Evolutionary conservation across 768 basidiomycete species (phyloP), one percentile per base, ranked within the genome.

Genomic region (Russula virescens): DNA sequence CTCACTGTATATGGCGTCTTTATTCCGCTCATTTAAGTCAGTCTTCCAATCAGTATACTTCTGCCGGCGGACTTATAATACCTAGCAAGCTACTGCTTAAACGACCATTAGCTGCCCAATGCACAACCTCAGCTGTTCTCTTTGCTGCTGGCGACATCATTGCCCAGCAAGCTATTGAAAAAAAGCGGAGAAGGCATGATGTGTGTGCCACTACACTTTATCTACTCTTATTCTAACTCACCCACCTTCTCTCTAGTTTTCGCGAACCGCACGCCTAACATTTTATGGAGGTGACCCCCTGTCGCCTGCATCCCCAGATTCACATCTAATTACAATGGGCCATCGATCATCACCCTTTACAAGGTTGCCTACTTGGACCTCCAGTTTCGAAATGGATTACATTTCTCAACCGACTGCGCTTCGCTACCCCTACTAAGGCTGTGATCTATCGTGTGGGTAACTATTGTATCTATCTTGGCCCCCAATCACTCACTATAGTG

Each of bases 81-180:
- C 34, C 28, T 71, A 89, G 88, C 71, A 75, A 83, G 1, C 74
- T 80, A 21, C 79, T 90, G 23, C 73, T 86, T 55, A 81, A 84
- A 13, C 78, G 82, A 14, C 88, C 89, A 0, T 76, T 88, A 75
- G 58, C 83, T 19, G 75, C 83, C 2, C 87, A 89, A 66, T 88
- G 84, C 60, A 73, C 75, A 0, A 88, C 88, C 0, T 87, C 86
- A 0, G 82, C 80, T 1, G 68, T 87, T 55, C 75, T 92, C 10
- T 92, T 91, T 65, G 86, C 88, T 48, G 77, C 81, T 7, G 90
- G 89, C 23, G 91, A 93, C 70, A 68, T 94, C 1, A 81, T 95
- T 47, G 94, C 94, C 0, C 94, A 97, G 73, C 94, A 96, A 73
- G 81, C 76, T 1, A 81, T 95, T 21, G 94, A 95, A 70, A 78